Percentiles rank a stretch among this genome's conserved stretches.
Evolutionary conservation across 495 filamentous ascomycete species (phyloP).

Genomic region (Oidiodendron maius): DNA sequence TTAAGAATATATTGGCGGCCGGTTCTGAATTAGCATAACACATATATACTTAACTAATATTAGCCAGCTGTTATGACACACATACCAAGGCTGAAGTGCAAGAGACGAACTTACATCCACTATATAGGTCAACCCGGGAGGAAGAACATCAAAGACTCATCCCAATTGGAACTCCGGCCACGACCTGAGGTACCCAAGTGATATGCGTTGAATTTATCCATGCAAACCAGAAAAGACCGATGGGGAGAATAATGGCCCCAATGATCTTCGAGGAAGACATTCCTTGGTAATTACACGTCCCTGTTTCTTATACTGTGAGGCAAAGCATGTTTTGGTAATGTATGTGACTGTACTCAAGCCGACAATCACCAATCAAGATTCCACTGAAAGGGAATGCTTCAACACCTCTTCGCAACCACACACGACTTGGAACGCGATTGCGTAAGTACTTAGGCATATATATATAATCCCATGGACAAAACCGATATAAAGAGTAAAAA

Average conservation of each 20-base stretch:
- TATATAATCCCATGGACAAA: constrained; percentile 52
- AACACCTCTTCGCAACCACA: constrained; percentile 63
- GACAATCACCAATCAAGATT: constrained; percentile 55
- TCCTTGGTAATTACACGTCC: constrained; percentile 56
- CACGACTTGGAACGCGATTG: constrained; percentile 65
- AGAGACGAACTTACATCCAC: no score
- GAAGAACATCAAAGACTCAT: constrained; percentile 46
- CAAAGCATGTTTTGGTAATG: constrained; percentile 47
- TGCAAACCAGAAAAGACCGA: constrained; percentile 64
- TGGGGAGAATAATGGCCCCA: constrained; percentile 56
- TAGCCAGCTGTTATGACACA: no score
- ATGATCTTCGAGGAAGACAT: constrained; percentile 78
- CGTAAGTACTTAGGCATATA: constrained; percentile 64
- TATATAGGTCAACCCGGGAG: constrained; percentile 38
- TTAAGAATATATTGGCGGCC: constrained; percentile 64
- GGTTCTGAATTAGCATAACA: constrained; percentile 58
- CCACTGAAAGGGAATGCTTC: constrained; percentile 78
- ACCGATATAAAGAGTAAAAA: constrained; percentile 57
- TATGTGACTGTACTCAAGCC: constrained; percentile 35
- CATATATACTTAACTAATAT: no score
- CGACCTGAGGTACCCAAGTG: constrained; percentile 62
- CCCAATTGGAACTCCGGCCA: constrained; percentile 73
- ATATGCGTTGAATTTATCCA: constrained; percentile 65
- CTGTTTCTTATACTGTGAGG: constrained; percentile 41
- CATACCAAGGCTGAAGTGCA: no score